These are phyloP conservation scores for Cyberlindnera galapagoensis DNA, from an alignment of 805 yeast genomes.

Conservation along the genomic window DNA sequence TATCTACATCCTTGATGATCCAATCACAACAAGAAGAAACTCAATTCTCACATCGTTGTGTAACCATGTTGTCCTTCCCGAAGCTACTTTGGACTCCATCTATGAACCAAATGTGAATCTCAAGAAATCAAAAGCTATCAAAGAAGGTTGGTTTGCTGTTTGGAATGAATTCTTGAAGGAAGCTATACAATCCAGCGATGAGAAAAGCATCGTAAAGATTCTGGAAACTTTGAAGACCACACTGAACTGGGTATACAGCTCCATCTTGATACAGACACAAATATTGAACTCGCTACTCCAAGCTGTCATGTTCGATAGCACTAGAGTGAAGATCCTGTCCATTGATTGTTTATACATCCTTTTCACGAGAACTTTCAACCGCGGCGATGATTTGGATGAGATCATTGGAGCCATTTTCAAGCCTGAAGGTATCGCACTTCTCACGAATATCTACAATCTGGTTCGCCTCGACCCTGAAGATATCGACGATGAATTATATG, in stretches of 20 bases:
- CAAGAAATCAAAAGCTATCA: slow-evolving; percentile 55
- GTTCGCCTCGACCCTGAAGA: slow-evolving; percentile 55
- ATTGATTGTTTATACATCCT: slow-evolving; percentile 87
- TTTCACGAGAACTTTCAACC: slow-evolving; percentile 69
- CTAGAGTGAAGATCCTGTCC: slow-evolving; percentile 71
- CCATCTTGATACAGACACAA: slow-evolving; percentile 59
- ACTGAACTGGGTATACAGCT: slow-evolving; percentile 84
- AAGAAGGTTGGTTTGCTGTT: slow-evolving; percentile 79
- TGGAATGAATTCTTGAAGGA: slow-evolving; percentile 60
- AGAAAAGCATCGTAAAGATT: slow-evolving; percentile 52
- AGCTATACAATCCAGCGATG: slow-evolving; percentile 33
- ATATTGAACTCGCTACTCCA: slow-evolving; percentile 57
- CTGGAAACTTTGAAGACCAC: slow-evolving; percentile 84
- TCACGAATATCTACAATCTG: slow-evolving; percentile 55
- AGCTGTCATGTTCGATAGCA: slow-evolving; percentile 52
- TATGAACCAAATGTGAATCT: slow-evolving; percentile 65
- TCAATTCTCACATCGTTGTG: slow-evolving; percentile 75
- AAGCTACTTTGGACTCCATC: slow-evolving; percentile 48
- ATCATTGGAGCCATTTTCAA: slow-evolving; percentile 76
- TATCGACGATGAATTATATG: slow-evolving; percentile 73
- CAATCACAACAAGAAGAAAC: slow-evolving; percentile 76
- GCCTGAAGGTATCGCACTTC: slow-evolving; percentile 63
- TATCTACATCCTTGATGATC: slow-evolving; percentile 84
- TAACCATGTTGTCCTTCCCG: slow-evolving; percentile 76
- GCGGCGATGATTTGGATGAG: slow-evolving; percentile 62